Evolutionary conservation across 2,329 filamentous ascomycete genomes (phyloP).

Genomic region (Zasmidium citrigriseum): DNA sequence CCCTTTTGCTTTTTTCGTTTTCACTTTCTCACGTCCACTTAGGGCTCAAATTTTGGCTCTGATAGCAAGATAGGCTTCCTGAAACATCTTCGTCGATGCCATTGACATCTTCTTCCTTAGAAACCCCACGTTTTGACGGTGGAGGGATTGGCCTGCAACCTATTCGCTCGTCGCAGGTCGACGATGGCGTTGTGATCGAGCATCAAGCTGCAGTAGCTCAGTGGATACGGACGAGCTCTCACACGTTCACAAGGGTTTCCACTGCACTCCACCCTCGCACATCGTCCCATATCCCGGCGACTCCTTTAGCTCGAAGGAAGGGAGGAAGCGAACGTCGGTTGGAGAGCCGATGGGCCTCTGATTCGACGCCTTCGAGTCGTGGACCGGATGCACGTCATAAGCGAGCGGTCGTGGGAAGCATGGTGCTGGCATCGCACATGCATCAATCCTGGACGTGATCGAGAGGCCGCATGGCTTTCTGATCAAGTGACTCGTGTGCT

Average conservation of each 20-base stretch:
- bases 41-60: too few species aligned
- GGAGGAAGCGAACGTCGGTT: neutral
- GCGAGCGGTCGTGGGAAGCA: neutral
- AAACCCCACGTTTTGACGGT: too few species aligned
- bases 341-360: neutral
- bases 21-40: too few species aligned
- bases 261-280: neutral
- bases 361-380: neutral
- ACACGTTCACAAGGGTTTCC: neutral
- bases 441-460: neutral
- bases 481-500: neutral
- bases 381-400: neutral
- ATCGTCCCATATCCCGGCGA: too few species aligned
- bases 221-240: neutral
- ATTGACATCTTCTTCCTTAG: too few species aligned
- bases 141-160: too few species aligned
- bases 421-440: neutral
- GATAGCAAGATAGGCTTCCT: too few species aligned
- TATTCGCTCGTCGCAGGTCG: too few species aligned
- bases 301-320: neutral
- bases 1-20: too few species aligned
- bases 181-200: too few species aligned
- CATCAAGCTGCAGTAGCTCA: neutral
- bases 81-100: too few species aligned
- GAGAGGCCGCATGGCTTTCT: neutral